phyloP scores from a whole-genome alignment of 495 filamentous ascomycete species.

The Tirmania nivea region DNA sequence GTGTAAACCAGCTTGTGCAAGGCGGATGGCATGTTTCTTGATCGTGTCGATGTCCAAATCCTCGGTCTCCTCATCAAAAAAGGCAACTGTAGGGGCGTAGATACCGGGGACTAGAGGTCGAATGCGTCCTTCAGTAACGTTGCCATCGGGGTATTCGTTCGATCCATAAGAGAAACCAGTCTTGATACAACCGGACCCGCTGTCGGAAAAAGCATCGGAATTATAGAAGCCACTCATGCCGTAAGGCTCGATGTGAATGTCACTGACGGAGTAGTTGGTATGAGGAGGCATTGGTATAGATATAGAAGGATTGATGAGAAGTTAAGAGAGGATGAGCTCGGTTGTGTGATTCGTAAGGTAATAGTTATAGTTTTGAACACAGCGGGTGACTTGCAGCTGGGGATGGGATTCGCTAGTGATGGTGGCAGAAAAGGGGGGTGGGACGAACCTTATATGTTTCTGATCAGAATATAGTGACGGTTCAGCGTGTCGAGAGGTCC shows the following conservation, averaged over 20 bases:
- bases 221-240: conserved; percentile 7
- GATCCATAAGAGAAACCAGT: neutral
- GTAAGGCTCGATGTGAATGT: conserved; percentile 2
- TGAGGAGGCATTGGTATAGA: conserved; percentile 11
- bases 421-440: too few relatives aligned
- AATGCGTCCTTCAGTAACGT: neutral
- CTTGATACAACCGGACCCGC: neutral
- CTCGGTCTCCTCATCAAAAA: conserved; percentile 64
- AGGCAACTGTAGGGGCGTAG: conserved; percentile 78
- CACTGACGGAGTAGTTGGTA: conserved; percentile 10
- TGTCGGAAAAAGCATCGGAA: conserved; percentile 6
- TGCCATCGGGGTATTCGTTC: conserved; percentile 4
- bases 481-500: too few relatives aligned
- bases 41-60: conserved; percentile 54
- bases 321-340: neutral
- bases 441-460: too few relatives aligned
- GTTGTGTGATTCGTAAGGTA: neutral
- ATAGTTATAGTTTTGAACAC: too few relatives aligned
- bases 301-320: neutral
- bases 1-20: conserved; percentile 58
- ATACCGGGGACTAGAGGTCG: conserved; percentile 62
- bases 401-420: too few relatives aligned
- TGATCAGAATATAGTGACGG: too few relatives aligned
- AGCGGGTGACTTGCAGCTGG: too few relatives aligned
- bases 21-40: conserved; percentile 54